phyloP scores from a whole-genome alignment of 208 protist species.

The Vickermania spadyakhi region DNA sequence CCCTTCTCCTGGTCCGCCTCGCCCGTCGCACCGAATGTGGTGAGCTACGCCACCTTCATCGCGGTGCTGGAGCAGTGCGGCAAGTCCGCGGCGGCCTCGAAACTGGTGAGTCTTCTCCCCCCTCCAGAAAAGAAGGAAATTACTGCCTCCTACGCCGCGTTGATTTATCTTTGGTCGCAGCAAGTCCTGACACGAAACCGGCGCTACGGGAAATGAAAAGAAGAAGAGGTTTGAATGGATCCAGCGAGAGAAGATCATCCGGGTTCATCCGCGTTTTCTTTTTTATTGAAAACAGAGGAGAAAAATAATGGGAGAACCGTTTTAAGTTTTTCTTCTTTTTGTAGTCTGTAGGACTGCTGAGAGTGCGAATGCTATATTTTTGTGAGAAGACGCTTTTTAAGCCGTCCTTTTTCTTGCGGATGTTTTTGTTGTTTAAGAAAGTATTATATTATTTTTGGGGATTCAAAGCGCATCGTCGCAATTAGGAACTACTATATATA shows the following conservation, averaged over 20 bases:
- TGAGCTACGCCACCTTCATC: constrained; percentile 80
- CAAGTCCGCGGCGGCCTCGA: constrained; percentile 38
- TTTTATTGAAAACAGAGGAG: not conserved
- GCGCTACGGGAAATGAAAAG: not conserved
- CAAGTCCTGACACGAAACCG: constrained; percentile 18
- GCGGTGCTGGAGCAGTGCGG: constrained; percentile 76
- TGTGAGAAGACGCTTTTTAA: not conserved
- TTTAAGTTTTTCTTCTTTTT: not conserved
- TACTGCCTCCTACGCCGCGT: constrained; percentile 71
- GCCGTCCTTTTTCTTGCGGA: too few relatives aligned
- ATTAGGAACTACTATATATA: too few relatives aligned
- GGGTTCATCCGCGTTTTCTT: not conserved
- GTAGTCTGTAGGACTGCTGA: not conserved
- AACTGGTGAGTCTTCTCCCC: constrained; percentile 56
- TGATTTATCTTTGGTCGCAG: constrained; percentile 83
- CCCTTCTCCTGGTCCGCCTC: not conserved
- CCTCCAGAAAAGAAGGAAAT: constrained; percentile 72
- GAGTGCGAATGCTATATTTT: not conserved
- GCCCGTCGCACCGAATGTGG: constrained; percentile 50
- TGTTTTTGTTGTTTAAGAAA: too few relatives aligned
- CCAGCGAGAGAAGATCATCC: not conserved
- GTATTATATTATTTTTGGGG: too few relatives aligned
- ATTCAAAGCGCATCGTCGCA: too few relatives aligned
- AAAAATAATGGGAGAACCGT: not conserved
- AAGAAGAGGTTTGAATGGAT: not conserved